Evolutionary conservation across 495 filamentous ascomycete species (phyloP).

Genomic region (Venustampulla echinocandica): DNA sequence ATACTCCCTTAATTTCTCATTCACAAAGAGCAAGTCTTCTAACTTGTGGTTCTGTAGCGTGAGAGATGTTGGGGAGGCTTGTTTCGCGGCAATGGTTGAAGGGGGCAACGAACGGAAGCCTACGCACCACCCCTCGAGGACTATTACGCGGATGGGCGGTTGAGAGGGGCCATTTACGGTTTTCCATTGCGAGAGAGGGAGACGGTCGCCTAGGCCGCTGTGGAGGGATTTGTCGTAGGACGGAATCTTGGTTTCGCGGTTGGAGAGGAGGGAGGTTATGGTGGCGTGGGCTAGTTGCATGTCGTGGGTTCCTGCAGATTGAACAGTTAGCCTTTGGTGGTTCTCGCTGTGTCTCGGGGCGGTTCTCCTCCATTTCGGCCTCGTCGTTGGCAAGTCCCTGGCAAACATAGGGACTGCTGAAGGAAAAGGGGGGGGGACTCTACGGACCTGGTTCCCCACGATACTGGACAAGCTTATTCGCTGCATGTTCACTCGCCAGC

Average conservation of each 20-base stretch:
- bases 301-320: conserved; percentile 72
- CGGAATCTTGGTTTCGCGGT: conserved; percentile 54
- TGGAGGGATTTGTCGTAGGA: conserved; percentile 78
- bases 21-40: conserved; percentile 63
- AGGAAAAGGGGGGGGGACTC: too few relatives aligned
- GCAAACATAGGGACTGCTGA: too few relatives aligned
- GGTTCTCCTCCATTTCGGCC: too few relatives aligned
- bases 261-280: conserved; percentile 50
- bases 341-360: too few relatives aligned
- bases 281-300: conserved; percentile 52
- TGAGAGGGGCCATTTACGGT: conserved; percentile 48
- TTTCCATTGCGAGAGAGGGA: conserved; percentile 50
- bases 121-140: conserved; percentile 91
- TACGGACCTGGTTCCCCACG: conserved; percentile 65
- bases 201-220: conserved; percentile 70
- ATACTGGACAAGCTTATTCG: conserved; percentile 70
- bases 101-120: conserved; percentile 60
- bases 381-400: too few relatives aligned
- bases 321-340: neutral
- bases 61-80: conserved; percentile 39
- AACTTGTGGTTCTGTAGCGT: conserved; percentile 37
- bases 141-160: conserved; percentile 50
- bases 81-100: conserved; percentile 14
- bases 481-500: conserved; percentile 53
- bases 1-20: conserved; percentile 60